Conservation (phyloP, 257 asterid species). For the Cordia subcordata region DNA sequence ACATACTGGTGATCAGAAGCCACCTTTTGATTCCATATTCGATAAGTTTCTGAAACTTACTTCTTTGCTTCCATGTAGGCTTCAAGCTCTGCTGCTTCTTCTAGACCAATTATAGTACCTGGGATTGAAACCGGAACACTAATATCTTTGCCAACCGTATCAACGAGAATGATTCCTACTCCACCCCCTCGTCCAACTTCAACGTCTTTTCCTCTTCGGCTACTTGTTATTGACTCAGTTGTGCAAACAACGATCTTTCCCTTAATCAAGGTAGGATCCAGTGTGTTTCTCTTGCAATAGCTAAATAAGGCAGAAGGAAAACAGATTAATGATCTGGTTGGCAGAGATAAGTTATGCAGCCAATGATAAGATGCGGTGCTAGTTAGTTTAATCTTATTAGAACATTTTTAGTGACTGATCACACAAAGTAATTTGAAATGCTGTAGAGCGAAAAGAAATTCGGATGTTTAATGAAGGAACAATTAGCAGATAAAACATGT, state of each 20-base stretch:
- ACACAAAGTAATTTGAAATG: too few species aligned
- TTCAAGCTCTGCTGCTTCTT: conserved; percentile 41
- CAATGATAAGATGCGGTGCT: too few species aligned
- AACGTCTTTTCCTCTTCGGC: conserved; percentile 24
- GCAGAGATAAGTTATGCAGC: neutral
- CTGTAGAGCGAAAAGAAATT: too few species aligned
- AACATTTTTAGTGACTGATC: too few species aligned
- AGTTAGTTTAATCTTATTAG: too few species aligned
- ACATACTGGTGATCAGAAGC: neutral
- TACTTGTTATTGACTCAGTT: conserved; percentile 20
- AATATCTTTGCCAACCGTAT: conserved; percentile 35
- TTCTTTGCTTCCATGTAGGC: conserved; percentile 32
- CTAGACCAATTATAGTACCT: conserved; percentile 25
- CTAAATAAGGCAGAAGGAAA: conserved; percentile 20
- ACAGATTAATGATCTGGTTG: conserved; percentile 2
- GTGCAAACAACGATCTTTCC: conserved; percentile 53
- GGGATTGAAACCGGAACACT: conserved; percentile 34
- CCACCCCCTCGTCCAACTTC: conserved; percentile 40
- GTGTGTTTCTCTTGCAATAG: conserved; percentile 44
- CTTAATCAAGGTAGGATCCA: conserved; percentile 40
- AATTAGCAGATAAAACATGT: too few species aligned
- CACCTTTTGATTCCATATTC: neutral
- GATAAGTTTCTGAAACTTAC: conserved; percentile 24
- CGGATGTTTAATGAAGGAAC: too few species aligned
- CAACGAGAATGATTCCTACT: conserved; percentile 40